Evolutionary conservation across 306 rosid genomes (phyloP).

Genomic region (Trifolium dubium): DNA sequence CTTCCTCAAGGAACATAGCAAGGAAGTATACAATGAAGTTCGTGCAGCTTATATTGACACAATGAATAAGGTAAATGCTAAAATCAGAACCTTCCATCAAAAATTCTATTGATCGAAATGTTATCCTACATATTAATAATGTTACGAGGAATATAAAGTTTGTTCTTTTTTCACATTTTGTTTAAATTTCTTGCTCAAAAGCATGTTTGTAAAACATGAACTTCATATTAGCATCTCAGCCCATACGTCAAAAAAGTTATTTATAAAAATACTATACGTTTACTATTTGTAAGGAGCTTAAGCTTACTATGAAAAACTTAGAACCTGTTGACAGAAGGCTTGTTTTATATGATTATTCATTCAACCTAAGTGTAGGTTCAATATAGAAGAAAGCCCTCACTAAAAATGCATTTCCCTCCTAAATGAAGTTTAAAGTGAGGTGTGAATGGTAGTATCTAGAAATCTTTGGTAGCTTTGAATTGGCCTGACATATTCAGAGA

Average conservation of each 20-base stretch:
- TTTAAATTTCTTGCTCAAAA: slow-evolving; percentile 20
- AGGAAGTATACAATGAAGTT: slow-evolving; percentile 84
- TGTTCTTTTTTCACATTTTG: slow-evolving; percentile 16
- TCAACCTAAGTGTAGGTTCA: slow-evolving; percentile 22
- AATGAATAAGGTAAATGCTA: slow-evolving; percentile 78
- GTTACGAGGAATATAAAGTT: slow-evolving; percentile 18
- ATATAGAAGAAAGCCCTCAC: slow-evolving; percentile 22
- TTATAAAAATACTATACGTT: neutral
- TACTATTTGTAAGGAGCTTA: slow-evolving; percentile 21
- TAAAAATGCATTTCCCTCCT: neutral
- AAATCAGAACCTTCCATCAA: slow-evolving; percentile 1
- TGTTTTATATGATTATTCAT: slow-evolving; percentile 27
- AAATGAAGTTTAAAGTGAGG: slow-evolving; percentile 20
- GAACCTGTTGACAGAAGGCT: slow-evolving; percentile 17
- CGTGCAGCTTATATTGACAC: slow-evolving; percentile 93
- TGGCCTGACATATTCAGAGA: slow-evolving; percentile 26
- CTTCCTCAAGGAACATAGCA: slow-evolving; percentile 93
- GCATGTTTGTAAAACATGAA: slow-evolving; percentile 28
- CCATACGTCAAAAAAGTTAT: slow-evolving; percentile 16
- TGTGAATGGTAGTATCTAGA: slow-evolving; percentile 25
- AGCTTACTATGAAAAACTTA: slow-evolving; percentile 6
- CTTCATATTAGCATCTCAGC: slow-evolving; percentile 18
- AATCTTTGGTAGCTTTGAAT: slow-evolving; percentile 21
- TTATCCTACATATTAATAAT: slow-evolving; percentile 18
- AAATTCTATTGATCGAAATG: slow-evolving; percentile 4